Percentiles rank a stretch among this genome's conserved stretches.
Evolutionary conservation across 2,329 filamentous ascomycete species (phyloP).

Genomic region (Aspergillus oerlinghausenensis): DNA sequence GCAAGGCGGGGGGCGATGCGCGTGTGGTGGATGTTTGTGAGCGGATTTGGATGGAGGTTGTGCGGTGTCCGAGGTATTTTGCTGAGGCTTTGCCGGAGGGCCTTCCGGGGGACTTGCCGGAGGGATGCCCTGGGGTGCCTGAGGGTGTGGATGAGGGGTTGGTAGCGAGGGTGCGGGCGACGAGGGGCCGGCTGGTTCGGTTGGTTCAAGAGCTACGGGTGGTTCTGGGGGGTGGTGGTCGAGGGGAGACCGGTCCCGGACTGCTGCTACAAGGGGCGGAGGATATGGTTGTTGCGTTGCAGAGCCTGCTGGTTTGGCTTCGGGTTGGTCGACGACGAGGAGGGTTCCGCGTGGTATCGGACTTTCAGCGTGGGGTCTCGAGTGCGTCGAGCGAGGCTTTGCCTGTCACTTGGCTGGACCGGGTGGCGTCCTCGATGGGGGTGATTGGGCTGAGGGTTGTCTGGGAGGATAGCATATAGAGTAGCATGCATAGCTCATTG

Average conservation of each 20-base stretch:
- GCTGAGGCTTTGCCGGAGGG: slow-evolving; percentile 13
- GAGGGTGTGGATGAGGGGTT: background rate
- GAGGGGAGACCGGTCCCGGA: slow-evolving; percentile 10
- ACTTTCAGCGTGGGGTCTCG: slow-evolving; percentile 21
- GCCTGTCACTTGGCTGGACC: slow-evolving; percentile 27
- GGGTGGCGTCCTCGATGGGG: slow-evolving; percentile 31
- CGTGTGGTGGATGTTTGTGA: slow-evolving; percentile 21
- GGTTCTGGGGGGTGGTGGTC: no score
- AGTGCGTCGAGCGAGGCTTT: slow-evolving; percentile 9
- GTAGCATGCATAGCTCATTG: no score
- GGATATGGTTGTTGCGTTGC: slow-evolving; percentile 17
- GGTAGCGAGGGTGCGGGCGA: background rate
- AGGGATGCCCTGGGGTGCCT: background rate
- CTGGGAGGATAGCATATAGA: no score
- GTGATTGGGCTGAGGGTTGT: slow-evolving; percentile 23
- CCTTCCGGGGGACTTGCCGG: background rate
- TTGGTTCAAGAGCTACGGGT: slow-evolving; percentile 7
- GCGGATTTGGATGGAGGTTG: slow-evolving; percentile 23
- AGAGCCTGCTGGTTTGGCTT: slow-evolving; percentile 16
- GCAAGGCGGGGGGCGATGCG: slow-evolving; percentile 17
- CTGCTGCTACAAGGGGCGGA: slow-evolving; percentile 24
- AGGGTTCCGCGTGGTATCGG: slow-evolving; percentile 25
- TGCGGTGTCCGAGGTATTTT: slow-evolving; percentile 26
- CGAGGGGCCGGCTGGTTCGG: slow-evolving; percentile 5
- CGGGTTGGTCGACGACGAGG: slow-evolving; percentile 2